Conservation (phyloP, 495 filamentous ascomycete species). For the Neurospora sublineolata region DNA sequence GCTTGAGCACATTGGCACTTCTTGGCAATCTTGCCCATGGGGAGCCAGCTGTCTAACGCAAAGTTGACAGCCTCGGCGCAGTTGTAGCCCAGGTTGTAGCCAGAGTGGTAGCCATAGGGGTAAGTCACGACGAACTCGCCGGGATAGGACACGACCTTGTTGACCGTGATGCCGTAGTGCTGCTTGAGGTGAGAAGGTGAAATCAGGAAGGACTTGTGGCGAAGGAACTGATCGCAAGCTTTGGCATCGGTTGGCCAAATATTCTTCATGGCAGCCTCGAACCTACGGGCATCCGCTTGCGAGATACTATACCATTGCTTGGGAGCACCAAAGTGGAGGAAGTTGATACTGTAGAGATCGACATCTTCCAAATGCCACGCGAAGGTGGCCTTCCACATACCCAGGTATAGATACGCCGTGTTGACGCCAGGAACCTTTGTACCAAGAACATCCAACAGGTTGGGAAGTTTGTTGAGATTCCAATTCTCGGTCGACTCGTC, state of each 20-base stretch:
- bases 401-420: constrained; percentile 94
- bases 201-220: constrained; percentile 97
- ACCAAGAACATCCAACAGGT: constrained; percentile 86
- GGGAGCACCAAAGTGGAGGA: constrained; percentile 94
- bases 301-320: constrained; percentile 99
- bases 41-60: constrained; percentile 83
- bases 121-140: constrained; percentile 98
- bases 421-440: constrained; percentile 95
- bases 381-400: constrained; percentile 99
- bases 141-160: constrained; percentile 89
- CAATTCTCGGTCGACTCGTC: constrained; percentile 72
- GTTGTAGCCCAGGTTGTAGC: constrained; percentile 97
- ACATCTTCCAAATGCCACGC: constrained; percentile 99
- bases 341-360: constrained; percentile 98
- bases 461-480: constrained; percentile 91
- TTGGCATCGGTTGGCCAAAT: constrained; percentile 97
- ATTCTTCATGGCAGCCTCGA: constrained; percentile 90
- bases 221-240: constrained; percentile 88
- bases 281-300: constrained; percentile 84
- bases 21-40: constrained; percentile 93
- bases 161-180: constrained; percentile 87
- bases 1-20: constrained; percentile 82
- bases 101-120: constrained; percentile 96
- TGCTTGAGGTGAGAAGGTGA: constrained; percentile 77
- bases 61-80: constrained; percentile 99